Evolutionary conservation across 2,329 filamentous ascomycete species (phyloP).

Genomic region (Colletotrichum noveboracense): DNA sequence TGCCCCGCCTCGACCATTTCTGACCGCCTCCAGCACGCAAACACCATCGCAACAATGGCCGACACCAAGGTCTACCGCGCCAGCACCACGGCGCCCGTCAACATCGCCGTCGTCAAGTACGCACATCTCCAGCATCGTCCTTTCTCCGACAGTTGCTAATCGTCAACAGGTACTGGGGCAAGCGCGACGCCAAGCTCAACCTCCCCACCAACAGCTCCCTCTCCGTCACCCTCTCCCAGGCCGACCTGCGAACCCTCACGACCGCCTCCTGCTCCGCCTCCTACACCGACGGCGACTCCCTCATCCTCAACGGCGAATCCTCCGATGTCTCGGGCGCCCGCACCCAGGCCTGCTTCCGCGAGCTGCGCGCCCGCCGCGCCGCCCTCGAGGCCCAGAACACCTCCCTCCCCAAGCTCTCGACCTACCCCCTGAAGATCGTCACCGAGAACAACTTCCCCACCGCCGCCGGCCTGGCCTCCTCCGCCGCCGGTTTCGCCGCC

Average conservation of each 20-base stretch:
- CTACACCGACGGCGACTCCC: constrained; percentile 70
- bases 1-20: neutral
- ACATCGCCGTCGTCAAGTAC: constrained; percentile 97
- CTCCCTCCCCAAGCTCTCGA: constrained; percentile 81
- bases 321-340: constrained; percentile 88
- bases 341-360: constrained; percentile 92
- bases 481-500: constrained; percentile 72
- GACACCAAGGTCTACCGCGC: constrained; percentile 77
- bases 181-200: constrained; percentile 91
- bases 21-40: constrained; percentile 24
- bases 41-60: constrained; percentile 40
- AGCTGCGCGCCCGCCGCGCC: constrained; percentile 78
- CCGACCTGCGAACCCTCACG: constrained; percentile 92
- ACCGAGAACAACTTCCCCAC: constrained; percentile 99
- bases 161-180: constrained; percentile 81
- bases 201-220: constrained; percentile 98
- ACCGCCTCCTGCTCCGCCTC: constrained; percentile 86
- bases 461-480: constrained; percentile 84
- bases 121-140: constrained; percentile 22
- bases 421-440: constrained; percentile 81
- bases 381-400: constrained; percentile 75
- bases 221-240: constrained; percentile 93
- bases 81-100: constrained; percentile 95
- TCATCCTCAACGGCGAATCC: constrained; percentile 81
- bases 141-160: constrained; percentile 36